Conservation (phyloP, 2,329 filamentous ascomycete genomes). For the Aspergillus pseudoterreus region DNA sequence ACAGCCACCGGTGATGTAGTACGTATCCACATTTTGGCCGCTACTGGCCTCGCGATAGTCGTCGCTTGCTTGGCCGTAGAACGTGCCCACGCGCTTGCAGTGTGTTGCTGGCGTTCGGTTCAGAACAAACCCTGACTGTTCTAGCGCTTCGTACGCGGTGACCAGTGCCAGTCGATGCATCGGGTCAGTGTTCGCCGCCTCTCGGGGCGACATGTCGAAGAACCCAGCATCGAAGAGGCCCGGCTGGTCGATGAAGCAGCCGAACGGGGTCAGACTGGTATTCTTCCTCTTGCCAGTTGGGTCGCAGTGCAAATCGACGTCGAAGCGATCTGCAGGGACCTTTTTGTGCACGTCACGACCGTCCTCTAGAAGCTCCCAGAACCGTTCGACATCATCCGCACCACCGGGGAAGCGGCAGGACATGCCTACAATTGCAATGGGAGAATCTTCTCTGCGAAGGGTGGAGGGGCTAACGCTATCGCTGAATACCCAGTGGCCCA, state of each 20-base stretch:
- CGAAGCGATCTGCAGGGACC: constrained; percentile 65
- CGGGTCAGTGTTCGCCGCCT: constrained; percentile 67
- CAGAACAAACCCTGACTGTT: constrained; percentile 11
- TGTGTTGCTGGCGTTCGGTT: constrained; percentile 65
- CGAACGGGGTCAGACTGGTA: constrained; percentile 67
- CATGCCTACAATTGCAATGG: constrained; percentile 70
- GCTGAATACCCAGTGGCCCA: constrained; percentile 21
- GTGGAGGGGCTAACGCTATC: neutral
- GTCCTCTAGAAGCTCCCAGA: constrained; percentile 68
- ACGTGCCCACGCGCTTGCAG: constrained; percentile 61
- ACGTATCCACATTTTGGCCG: constrained; percentile 64
- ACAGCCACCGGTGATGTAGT: constrained; percentile 61
- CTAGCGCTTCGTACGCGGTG: constrained; percentile 65
- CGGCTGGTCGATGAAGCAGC: constrained; percentile 67
- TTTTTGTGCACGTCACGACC: constrained; percentile 65
- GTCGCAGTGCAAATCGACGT: constrained; percentile 63
- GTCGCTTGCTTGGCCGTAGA: constrained; percentile 69
- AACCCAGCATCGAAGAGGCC: constrained; percentile 69
- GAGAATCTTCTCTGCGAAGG: constrained; percentile 2
- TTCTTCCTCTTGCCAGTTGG: constrained; percentile 66
- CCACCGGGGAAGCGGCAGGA: constrained; percentile 65
- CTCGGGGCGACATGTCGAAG: constrained; percentile 74
- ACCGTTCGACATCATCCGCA: constrained; percentile 59
- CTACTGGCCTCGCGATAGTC: constrained; percentile 66
- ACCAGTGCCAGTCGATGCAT: constrained; percentile 49